These are phyloP conservation scores for Biscogniauxia marginata DNA, from an alignment of 2,329 filamentous ascomycete species.

Conservation along the genomic window DNA sequence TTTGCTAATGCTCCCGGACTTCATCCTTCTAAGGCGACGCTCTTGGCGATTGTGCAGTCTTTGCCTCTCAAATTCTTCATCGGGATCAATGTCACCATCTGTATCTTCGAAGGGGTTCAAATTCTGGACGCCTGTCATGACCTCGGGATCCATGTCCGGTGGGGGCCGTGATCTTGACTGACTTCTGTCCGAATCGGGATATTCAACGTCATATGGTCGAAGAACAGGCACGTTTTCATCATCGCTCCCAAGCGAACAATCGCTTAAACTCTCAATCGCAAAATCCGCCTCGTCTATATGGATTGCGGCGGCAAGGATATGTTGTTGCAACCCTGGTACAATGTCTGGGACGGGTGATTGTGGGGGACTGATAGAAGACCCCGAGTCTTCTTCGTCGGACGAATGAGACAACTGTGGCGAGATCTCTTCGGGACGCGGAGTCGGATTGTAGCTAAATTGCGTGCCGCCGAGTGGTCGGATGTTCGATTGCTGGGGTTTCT, in stretches of 20 bases:
- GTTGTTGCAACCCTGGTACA: slow-evolving; percentile 18
- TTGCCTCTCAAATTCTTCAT: slow-evolving; percentile 27
- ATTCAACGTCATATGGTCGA: slow-evolving; percentile 29
- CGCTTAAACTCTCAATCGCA: slow-evolving; percentile 32
- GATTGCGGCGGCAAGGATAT: slow-evolving; percentile 18
- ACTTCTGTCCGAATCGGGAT: slow-evolving; percentile 31
- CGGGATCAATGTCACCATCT: slow-evolving; percentile 24
- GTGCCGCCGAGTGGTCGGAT: slow-evolving; percentile 35
- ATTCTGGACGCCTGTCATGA: slow-evolving; percentile 28
- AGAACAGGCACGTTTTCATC: slow-evolving; percentile 26
- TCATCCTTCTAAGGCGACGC: slow-evolving; percentile 30
- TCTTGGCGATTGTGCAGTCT: slow-evolving; percentile 23
- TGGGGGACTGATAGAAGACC: slow-evolving; percentile 26
- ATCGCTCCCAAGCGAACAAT: slow-evolving; percentile 27
- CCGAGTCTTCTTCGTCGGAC: slow-evolving; percentile 28
- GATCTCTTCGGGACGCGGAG: slow-evolving; percentile 30
- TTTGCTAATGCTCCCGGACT: slow-evolving; percentile 36
- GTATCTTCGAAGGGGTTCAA: slow-evolving; percentile 29
- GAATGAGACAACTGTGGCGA: slow-evolving; percentile 33
- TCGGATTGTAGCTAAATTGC: slow-evolving; percentile 30
- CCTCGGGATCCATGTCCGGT: slow-evolving; percentile 28
- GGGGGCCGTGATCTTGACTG: slow-evolving; percentile 24
- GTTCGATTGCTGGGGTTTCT: slow-evolving; percentile 27
- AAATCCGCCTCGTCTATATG: slow-evolving; percentile 24
- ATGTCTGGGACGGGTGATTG: slow-evolving; percentile 28